Evolutionary conservation across 2,329 filamentous ascomycete genomes (phyloP), one percentile per base, ranked within the genome.

Genomic region (Furcasterigmium sp.): DNA sequence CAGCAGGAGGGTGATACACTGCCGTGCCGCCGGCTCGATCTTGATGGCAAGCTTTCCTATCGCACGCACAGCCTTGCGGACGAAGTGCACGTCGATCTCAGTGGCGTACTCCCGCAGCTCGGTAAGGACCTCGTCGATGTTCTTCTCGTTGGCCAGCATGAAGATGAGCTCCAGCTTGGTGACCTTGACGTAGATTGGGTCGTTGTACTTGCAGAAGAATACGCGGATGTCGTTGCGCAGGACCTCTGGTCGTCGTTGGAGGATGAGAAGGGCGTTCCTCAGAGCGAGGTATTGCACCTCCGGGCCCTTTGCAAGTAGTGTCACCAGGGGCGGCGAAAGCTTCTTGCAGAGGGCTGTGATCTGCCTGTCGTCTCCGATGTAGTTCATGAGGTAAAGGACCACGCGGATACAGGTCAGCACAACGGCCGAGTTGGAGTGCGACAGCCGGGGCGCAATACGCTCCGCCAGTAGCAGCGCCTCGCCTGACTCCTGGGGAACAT

Each of bases 191-290:
- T 97, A 98, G 51, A 98, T 98, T 0, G 93, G 93, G 59, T 98
- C 93, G 63, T 98, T 98, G 68, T 98, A 98, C 74, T 98, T 98
- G 81, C 93, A 98, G 68, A 98, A 98, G 69, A 98, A 98, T 25
- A 98, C 93, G 37, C 93, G 82, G 49, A 98, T 97, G 63, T 98
- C 93, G 64, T 96, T 97, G 50, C 90, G 82, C 42, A 98, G 68
- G 8, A 98, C 91, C 57, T 97, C 93, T 0, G 93, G 93, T 44
- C 91, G 78, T 55, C 91, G 78, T 63, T 98, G 93, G 41, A 98
- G 72, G 53, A 98, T 98, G 13, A 98, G 74, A 3, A 98, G 76
- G 0, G 93, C 93, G 60, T 98, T 98, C 50, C 93, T 78, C 15
- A 98, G 76, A 0, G 93, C 93, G 7, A 98, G 76, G 59, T 98